A percentile compares a stretch with the other conserved stretches of the same genome.
These are phyloP conservation scores for Leucoagaricus sp. DNA, from an alignment of 1,284 basidiomycete species.

Conservation along the genomic window DNA sequence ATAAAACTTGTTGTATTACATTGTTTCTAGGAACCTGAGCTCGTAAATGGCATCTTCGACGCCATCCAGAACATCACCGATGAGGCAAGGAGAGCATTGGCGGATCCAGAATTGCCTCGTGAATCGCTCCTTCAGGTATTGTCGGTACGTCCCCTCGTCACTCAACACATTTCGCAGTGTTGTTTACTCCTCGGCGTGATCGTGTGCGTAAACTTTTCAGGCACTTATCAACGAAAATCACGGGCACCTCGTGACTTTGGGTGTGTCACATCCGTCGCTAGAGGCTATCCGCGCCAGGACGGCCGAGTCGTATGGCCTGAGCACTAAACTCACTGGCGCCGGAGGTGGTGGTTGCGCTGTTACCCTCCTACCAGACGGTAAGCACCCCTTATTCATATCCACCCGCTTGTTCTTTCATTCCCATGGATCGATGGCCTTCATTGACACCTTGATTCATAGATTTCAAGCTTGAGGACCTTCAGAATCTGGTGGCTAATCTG, in stretches of 20 bases:
- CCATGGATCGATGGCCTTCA: slow-evolving; percentile 4
- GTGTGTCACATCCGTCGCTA: slow-evolving; percentile 90
- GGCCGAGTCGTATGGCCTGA: slow-evolving; percentile 66
- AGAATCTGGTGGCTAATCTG: slow-evolving; percentile 61
- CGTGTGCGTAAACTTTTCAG: slow-evolving; percentile 37
- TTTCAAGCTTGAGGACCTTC: slow-evolving; percentile 60
- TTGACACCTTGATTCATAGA: slow-evolving; percentile 40
- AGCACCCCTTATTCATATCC: slow-evolving; percentile 24
- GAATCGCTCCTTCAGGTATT: slow-evolving; percentile 59
- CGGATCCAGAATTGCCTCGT: slow-evolving; percentile 72
- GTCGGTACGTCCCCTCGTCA: slow-evolving; percentile 45
- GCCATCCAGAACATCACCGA: slow-evolving; percentile 84
- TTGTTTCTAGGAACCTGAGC: slow-evolving; percentile 67
- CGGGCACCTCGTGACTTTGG: slow-evolving; percentile 80
- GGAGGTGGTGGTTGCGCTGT: slow-evolving; percentile 99
- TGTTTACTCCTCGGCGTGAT: slow-evolving; percentile 17
- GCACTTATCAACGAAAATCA: slow-evolving; percentile 90
- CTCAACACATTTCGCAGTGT: slow-evolving; percentile 17
- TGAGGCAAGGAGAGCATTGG: slow-evolving; percentile 75
- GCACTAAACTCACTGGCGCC: slow-evolving; percentile 97
- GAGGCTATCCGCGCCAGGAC: slow-evolving; percentile 83
- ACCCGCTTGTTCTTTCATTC: slow-evolving; percentile 6
- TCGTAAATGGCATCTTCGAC: slow-evolving; percentile 73
- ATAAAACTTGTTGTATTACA: neutral
- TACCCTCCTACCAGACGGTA: slow-evolving; percentile 90